Base-by-base conservation (phyloP, 129 eudicot species). In the Tagetes erecta region DNA sequence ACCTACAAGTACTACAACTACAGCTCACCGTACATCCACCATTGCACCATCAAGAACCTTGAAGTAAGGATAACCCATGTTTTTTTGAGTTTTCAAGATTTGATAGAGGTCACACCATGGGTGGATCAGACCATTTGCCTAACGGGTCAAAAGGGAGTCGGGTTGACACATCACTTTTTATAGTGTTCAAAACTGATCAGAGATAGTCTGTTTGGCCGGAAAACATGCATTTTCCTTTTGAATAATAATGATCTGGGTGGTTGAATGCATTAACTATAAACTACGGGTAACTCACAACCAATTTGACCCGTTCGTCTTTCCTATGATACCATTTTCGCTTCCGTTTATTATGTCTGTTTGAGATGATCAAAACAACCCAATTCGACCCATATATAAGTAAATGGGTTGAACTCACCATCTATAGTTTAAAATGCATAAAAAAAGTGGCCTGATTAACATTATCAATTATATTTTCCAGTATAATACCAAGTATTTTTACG, bases 11-110 rank as follows among this genome's bases (percentile, higher is more conserved):
- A 71, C 76, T 87, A 88, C 84, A 88, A 86, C 66, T 94, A 94
- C 82, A 94, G 85, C 50, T 94, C 98, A 12, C 96, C 96, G 10
- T 94, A 83, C 82, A 94, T 94, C 76, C 97, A 90, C 73, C 98
- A 94, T 62, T 94, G 98, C 82, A 83, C 91, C 75, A 88, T 90
- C 68, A 70, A 81, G 44, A 69, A 83, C 36, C 82, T 93, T 53
- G 73, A 86, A 86, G 98, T 93, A 66, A 52, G 67, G 8, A 35
- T 13, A 57, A 65, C 37, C 8, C 0, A 44, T 20, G 50, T 41
- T 75, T 70, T 58, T 53, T 14, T 31, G 9, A 47, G 49, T 64
- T 75, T 57, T 50, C 72, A 42, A 74, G 65, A 73, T 38, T 46
- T 13, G 27, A 7, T 2, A 39, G 31, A 5, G 6, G 10, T 56